Evolutionary conservation across 768 basidiomycete species (phyloP), one percentile per base, ranked within the genome.

Genomic region (Exidia glandulosa): DNA sequence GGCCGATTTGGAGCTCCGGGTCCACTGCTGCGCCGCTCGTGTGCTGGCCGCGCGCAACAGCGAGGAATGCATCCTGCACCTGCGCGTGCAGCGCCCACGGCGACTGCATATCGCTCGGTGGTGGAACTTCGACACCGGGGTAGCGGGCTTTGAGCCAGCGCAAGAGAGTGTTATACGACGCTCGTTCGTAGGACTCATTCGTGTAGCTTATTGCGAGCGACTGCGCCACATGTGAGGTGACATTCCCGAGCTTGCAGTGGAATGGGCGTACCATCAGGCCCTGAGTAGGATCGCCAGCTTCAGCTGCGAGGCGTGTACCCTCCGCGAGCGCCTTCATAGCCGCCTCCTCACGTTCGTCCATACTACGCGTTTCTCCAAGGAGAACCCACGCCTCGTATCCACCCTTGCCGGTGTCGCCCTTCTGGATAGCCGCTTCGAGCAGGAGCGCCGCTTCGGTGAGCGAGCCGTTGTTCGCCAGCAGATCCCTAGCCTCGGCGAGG

Each of bases 181-280:
- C 94, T 12, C 88, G 79, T 66, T 98, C 94, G 65, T 86, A 88
- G 0, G 83, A 83, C 73, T 98, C 95, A 67, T 98, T 99, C 32
- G 94, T 95, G 71, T 90, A 98, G 9, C 92, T 93, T 63, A 97
- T 93, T 1, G 95, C 94, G 33, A 97, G 81, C 5, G 93, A 93
- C 94, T 97, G 66, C 41, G 23, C 33, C 55, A 61, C 32, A 25
- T 5, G 34, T 37, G 7, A 9, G 29, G 27, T 16, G 13, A 57
- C 23, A 34, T 48, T 23, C 27, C n/a, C n/a, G n/a, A 31, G 19
- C 27, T 31, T 47, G 36, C 48, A 57, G 32, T 50, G 41, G 32
- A 56, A 25, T 30, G 31, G 23, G 74, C 84, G 59, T 72, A 88
- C 89, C 66, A 90, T 71, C 85, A 87, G 88, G 57, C 90, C 90